phyloP scores from a whole-genome alignment of 139 green algal genomes.

The Nannochloris sp. region DNA sequence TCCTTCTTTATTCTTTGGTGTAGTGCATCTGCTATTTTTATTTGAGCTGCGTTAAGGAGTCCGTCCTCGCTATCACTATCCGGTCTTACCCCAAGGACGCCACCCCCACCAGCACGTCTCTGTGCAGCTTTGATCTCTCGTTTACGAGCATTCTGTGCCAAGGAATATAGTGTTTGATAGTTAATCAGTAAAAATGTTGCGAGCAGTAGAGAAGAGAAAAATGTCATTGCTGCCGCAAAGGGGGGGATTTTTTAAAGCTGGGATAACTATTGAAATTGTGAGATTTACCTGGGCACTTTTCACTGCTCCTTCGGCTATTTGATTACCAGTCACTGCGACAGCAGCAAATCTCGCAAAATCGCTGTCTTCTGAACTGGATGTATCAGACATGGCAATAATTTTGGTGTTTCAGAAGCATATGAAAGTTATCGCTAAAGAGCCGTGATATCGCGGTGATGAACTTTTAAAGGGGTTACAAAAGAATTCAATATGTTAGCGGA shows the following conservation, averaged over 20 bases:
- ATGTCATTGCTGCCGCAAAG: neutral
- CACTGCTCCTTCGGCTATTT: neutral
- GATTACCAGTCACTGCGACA: slow-evolving; percentile 1
- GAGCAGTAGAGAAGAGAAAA: neutral
- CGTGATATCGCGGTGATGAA: too few species aligned
- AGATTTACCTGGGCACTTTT: neutral
- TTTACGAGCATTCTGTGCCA: neutral
- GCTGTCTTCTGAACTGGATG: too few species aligned
- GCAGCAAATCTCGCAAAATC: neutral
- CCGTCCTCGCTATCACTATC: neutral
- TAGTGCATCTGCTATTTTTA: slow-evolving; percentile 3
- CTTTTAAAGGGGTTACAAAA: too few species aligned
- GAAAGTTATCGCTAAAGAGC: too few species aligned
- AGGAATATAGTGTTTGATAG: neutral
- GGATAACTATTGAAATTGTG: neutral
- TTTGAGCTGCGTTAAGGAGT: slow-evolving; percentile 4
- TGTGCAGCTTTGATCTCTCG: neutral
- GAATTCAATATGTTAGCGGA: too few species aligned
- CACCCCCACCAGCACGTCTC: slow-evolving; percentile 1
- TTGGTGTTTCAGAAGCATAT: too few species aligned
- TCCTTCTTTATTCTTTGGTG: neutral
- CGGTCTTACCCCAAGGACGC: neutral
- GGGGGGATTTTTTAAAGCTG: neutral
- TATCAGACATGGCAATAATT: too few species aligned
- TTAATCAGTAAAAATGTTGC: neutral